These are phyloP conservation scores for Salpingoeca rosetta DNA, from an alignment of 78 protist genomes.

Conservation along the genomic window DNA sequence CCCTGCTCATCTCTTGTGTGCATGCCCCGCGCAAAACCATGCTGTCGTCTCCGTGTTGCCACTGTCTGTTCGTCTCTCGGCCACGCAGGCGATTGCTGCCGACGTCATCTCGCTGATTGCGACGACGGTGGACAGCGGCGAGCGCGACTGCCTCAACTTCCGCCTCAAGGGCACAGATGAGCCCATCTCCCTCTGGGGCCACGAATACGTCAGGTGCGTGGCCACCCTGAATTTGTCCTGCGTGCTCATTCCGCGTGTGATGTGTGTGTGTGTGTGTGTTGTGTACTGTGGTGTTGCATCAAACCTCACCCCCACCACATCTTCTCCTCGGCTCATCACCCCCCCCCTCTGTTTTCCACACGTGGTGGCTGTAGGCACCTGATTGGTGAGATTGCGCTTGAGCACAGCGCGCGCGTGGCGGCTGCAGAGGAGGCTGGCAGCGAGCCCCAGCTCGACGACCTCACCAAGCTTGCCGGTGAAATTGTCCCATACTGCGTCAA, in stretches of 20 bases:
- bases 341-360: not conserved
- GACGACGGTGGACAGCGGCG: conserved; percentile 51
- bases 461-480: conserved; percentile 24
- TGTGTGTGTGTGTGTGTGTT: no score
- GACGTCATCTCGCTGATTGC: conserved; percentile 87
- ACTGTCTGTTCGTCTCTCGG: not conserved
- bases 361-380: conserved; percentile 30
- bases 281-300: no score
- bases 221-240: conserved; percentile 17
- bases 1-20: conserved; percentile 3
- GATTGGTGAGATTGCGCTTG: conserved; percentile 66
- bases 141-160: conserved; percentile 54
- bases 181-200: conserved; percentile 86
- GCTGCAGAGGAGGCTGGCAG: not conserved
- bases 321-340: no score
- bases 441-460: no score
- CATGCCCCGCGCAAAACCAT: no score
- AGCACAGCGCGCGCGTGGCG: conserved; percentile 39
- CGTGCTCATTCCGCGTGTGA: no score
- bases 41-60: no score
- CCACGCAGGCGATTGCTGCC: conserved; percentile 38
- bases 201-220: conserved; percentile 77
- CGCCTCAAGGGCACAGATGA: conserved; percentile 60
- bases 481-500: conserved; percentile 78
- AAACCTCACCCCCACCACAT: no score